phyloP scores from a whole-genome alignment of 768 basidiomycete genomes.

The Leccinum barrowsii region DNA sequence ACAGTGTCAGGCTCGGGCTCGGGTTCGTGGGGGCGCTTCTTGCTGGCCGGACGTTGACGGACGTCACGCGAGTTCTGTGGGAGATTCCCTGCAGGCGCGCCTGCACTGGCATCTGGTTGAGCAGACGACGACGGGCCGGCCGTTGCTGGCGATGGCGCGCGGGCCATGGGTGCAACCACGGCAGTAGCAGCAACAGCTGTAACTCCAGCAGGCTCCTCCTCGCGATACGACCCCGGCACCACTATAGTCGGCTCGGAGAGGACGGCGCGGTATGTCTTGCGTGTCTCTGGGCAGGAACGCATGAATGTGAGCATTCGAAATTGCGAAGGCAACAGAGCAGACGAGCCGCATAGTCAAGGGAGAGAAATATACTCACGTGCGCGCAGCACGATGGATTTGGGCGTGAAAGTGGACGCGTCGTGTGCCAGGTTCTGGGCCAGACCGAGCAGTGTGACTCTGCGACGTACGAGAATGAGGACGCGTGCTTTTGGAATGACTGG shows the following conservation, averaged over 20 bases:
- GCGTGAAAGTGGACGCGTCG: constrained; percentile 52
- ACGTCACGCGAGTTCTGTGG: background rate
- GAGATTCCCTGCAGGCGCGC: background rate
- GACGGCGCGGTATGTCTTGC: constrained; percentile 76
- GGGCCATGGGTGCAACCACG: background rate
- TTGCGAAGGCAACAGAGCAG: background rate
- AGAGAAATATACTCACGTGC: constrained; percentile 53
- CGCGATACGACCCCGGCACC: constrained; percentile 33
- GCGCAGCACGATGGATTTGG: constrained; percentile 66
- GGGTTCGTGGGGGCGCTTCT: constrained; percentile 24
- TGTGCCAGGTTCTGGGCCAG: constrained; percentile 67
- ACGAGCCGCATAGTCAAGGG: background rate
- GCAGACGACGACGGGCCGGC: background rate
- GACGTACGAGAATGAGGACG: background rate
- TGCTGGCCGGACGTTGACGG: background rate
- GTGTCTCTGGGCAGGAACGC: constrained; percentile 52
- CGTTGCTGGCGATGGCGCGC: background rate
- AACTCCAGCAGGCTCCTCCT: background rate
- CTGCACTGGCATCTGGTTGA: background rate
- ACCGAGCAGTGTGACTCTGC: constrained; percentile 64
- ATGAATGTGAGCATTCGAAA: background rate
- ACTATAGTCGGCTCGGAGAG: constrained; percentile 72
- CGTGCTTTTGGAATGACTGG: background rate
- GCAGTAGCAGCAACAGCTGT: background rate
- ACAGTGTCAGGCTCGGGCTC: constrained; percentile 1